Percentiles rank a stretch among this genome's conserved stretches.
Conservation (phyloP, 768 basidiomycete genomes). For the Serendipita indica region DNA sequence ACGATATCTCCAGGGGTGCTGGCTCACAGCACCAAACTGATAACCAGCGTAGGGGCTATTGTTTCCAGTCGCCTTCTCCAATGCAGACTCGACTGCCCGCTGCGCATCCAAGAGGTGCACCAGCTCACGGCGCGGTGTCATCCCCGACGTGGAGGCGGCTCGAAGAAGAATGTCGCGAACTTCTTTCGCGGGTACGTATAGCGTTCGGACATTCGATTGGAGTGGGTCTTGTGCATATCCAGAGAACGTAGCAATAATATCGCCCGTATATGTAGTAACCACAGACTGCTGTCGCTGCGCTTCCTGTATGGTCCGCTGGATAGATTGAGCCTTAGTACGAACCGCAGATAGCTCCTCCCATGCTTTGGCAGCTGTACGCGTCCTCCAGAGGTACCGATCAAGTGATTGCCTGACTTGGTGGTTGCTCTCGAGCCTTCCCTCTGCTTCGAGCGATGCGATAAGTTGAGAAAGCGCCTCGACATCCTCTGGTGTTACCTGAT, state of each 20-base stretch:
- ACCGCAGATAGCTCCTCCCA: background rate
- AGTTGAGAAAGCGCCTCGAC: background rate
- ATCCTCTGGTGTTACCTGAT: background rate
- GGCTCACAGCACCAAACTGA: too few relatives aligned
- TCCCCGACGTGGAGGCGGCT: background rate
- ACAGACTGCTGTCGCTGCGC: background rate
- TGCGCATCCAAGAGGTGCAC: constrained; percentile 1
- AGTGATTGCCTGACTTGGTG: background rate
- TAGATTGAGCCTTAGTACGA: too few relatives aligned
- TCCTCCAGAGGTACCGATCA: background rate
- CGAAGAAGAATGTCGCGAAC: too few relatives aligned
- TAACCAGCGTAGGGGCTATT: background rate
- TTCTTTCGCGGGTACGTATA: background rate
- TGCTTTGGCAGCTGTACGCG: background rate
- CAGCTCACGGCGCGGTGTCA: background rate
- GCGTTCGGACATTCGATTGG: background rate
- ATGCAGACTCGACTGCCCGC: background rate
- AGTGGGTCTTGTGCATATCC: too few relatives aligned
- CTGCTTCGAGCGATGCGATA: background rate
- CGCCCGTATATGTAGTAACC: too few relatives aligned
- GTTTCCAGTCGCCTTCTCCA: background rate
- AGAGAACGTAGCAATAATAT: too few relatives aligned
- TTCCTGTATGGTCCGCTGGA: background rate
- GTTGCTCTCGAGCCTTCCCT: background rate
- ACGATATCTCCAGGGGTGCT: too few relatives aligned